These are phyloP conservation scores for Cetraspora pellucida DNA, from an alignment of 192 early-diverging fungal genomes.

Conservation along the genomic window DNA sequence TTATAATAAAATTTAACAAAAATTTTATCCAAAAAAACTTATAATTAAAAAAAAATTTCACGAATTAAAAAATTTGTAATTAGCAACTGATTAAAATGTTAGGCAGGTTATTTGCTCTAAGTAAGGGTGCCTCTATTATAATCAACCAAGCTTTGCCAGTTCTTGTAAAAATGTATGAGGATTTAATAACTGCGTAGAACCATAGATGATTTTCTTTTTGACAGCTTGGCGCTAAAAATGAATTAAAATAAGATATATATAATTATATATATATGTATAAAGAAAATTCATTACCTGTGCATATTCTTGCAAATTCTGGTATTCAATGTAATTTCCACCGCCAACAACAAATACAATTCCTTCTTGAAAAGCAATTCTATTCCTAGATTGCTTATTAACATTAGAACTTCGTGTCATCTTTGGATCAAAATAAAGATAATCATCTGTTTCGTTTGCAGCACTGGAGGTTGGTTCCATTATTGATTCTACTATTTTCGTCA, in stretches of 20 bases:
- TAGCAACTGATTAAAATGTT: too few species aligned
- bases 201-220: constrained; percentile 88
- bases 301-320: constrained; percentile 93
- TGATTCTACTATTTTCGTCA: constrained; percentile 81
- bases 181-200: constrained; percentile 87
- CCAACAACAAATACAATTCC: constrained; percentile 98
- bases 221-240: constrained; percentile 40
- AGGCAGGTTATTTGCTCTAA: too few species aligned
- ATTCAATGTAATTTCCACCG: constrained; percentile 98
- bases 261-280: neutral
- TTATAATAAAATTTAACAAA: too few species aligned
- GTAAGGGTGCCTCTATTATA: too few species aligned
- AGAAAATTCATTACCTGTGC: constrained; percentile 60
- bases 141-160: constrained; percentile 64
- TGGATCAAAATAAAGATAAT: constrained; percentile 91
- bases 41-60: too few species aligned
- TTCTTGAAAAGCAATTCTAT: constrained; percentile 71
- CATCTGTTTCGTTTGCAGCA: constrained; percentile 64
- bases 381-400: constrained; percentile 51
- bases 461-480: constrained; percentile 75
- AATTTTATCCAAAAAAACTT: too few species aligned
- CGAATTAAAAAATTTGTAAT: too few species aligned
- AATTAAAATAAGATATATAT: neutral
- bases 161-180: constrained; percentile 81
- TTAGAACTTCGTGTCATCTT: constrained; percentile 58